phyloP scores from a whole-genome alignment of 306 rosid genomes.

The Phaseolus lunatus region DNA sequence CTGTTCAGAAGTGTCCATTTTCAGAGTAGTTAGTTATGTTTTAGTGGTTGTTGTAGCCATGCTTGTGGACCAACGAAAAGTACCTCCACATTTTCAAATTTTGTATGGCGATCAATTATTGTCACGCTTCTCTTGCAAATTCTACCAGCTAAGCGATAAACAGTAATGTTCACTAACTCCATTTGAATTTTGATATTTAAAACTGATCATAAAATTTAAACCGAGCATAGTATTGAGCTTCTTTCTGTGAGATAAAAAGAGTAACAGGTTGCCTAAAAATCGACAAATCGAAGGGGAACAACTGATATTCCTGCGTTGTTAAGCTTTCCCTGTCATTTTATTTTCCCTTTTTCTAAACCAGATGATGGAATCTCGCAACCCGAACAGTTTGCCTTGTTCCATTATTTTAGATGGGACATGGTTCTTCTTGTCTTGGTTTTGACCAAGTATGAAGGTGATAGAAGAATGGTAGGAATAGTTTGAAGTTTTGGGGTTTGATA shows the following conservation, averaged over 20 bases:
- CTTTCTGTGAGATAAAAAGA: constrained; percentile 21
- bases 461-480: constrained; percentile 5
- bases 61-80: not conserved
- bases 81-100: constrained; percentile 16
- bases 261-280: not conserved
- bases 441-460: not conserved
- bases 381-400: constrained; percentile 28
- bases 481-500: not conserved
- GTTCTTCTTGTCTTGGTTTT: not conserved
- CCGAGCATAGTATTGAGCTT: not conserved
- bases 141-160: not conserved
- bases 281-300: constrained; percentile 16
- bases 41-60: not conserved
- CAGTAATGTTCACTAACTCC: not conserved
- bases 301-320: not conserved
- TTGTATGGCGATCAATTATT: constrained; percentile 32
- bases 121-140: constrained; percentile 6
- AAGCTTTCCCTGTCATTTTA: not conserved
- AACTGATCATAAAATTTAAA: not conserved
- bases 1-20: constrained; percentile 16
- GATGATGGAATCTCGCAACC: constrained; percentile 24
- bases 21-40: not conserved
- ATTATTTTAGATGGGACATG: constrained; percentile 23
- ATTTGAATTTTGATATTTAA: not conserved
- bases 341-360: not conserved